Evolutionary conservation across 768 basidiomycete genomes (phyloP), one percentile per base, ranked within the genome.

Genomic region (Russula foetens): DNA sequence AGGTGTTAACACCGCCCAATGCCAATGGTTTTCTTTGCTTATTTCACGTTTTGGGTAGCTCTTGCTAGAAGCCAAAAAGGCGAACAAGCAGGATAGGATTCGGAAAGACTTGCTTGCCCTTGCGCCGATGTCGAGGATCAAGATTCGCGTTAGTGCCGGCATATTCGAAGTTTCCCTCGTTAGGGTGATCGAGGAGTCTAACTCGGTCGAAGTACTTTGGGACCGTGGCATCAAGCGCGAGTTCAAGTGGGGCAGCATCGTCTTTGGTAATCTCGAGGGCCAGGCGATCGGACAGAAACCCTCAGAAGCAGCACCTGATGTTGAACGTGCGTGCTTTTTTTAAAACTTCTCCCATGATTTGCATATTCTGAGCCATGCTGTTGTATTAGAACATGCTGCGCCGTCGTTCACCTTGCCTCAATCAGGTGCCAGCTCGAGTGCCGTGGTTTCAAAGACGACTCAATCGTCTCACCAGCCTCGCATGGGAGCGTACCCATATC

Each of bases 141-240:
- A 92, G 74, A 83, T 98, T 63, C 86, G 90, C 46, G 85, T 89
- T 49, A 86, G 82, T 66, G 81, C 88, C 11, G 92, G 93, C 5
- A 85, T 89, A 33, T 95, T 91, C 69, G 92, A 95, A 69, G 92
- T 94, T 5, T 86, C 84, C 6, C 76, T 96, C 38, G 69, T 90
- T 15, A 79, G 83, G 60, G 85, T 91, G 19, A 74, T 87, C 38
- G 84, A 86, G 63, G 87, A 85, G 64, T 79, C 77, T 1, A 77
- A 81, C 53, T 84, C 84, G 9, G 85, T 95, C 0, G 85, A 88
- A 69, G 91, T 95, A 4, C 70, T 89, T 7, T 94, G 92, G 88
- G 89, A 90, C 68, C 76, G 81, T 28, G 85, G 84, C 8, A 65
- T 83, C 39, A 87, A 84, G 72, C 77, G 83, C 56, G 88, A 90